Evolutionary conservation across 129 eudicot species (phyloP).

Genomic region (Logfia minima): DNA sequence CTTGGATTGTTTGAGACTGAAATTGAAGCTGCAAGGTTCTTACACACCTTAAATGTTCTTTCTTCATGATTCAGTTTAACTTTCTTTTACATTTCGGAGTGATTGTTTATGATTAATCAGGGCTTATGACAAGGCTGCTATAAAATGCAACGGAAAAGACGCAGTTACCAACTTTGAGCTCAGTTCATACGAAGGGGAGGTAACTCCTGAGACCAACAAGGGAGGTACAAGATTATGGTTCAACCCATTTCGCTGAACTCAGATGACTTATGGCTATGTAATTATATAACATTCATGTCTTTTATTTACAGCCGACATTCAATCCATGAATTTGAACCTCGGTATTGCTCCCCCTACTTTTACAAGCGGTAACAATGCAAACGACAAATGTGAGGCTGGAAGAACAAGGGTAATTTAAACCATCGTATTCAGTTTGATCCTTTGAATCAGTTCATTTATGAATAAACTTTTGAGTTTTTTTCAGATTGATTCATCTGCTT

Average conservation of each 20-base stretch:
- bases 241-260: neutral
- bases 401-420: too few species aligned
- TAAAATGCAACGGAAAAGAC: constrained; percentile 24
- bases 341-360: constrained; percentile 40
- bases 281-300: neutral
- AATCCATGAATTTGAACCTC: constrained; percentile 45
- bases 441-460: neutral
- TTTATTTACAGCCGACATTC: constrained; percentile 24
- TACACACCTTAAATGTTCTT: neutral
- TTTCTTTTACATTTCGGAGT: neutral
- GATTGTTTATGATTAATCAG: constrained; percentile 9
- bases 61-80: neutral
- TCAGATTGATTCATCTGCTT: constrained; percentile 28
- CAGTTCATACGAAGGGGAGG: constrained; percentile 13
- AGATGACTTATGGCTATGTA: neutral
- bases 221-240: constrained; percentile 34
- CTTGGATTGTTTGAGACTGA: constrained; percentile 80
- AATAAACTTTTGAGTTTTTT: neutral
- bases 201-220: constrained; percentile 29
- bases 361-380: neutral
- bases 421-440: too few species aligned
- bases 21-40: constrained; percentile 76
- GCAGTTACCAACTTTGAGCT: constrained; percentile 27
- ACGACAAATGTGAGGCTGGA: too few species aligned
- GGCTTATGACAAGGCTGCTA: constrained; percentile 24